Evolutionary conservation across 441 rosid species (phyloP).

Genomic region (Mallotus repandus): DNA sequence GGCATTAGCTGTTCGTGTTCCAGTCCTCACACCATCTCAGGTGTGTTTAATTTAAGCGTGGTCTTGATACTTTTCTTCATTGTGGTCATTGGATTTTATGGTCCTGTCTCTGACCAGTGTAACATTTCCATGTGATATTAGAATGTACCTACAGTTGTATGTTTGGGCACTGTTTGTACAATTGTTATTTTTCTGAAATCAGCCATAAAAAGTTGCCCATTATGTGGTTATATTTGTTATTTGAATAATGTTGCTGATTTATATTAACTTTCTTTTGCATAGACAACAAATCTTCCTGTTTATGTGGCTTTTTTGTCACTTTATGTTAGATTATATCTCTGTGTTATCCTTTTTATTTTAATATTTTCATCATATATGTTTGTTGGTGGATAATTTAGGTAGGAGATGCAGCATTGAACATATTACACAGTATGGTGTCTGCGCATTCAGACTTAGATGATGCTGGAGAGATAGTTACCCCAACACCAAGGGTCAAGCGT

Average conservation of each 20-base stretch:
- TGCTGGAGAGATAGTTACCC: constrained; percentile 99
- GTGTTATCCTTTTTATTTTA: background rate
- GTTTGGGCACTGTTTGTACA: background rate
- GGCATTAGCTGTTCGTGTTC: constrained; percentile 91
- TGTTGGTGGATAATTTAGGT: constrained; percentile 49
- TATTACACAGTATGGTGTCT: constrained; percentile 97
- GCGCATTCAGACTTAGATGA: constrained; percentile 99
- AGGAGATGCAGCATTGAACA: constrained; percentile 95
- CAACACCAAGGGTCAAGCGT: constrained; percentile 96
- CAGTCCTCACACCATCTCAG: constrained; percentile 96
- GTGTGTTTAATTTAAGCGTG: constrained; percentile 37
- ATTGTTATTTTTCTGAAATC: background rate
- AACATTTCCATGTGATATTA: background rate
- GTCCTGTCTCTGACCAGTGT: background rate
- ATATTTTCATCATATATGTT: constrained; percentile 25
- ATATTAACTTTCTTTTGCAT: background rate
- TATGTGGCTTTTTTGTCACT: background rate
- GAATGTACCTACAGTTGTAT: constrained; percentile 7
- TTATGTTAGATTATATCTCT: background rate
- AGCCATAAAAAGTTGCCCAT: background rate
- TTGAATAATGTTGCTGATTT: background rate
- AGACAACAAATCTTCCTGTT: background rate
- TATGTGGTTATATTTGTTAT: background rate
- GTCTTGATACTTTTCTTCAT: constrained; percentile 21
- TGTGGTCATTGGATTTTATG: constrained; percentile 18